Conservation (phyloP, 768 basidiomycete species). For the Mycena latifolia region DNA sequence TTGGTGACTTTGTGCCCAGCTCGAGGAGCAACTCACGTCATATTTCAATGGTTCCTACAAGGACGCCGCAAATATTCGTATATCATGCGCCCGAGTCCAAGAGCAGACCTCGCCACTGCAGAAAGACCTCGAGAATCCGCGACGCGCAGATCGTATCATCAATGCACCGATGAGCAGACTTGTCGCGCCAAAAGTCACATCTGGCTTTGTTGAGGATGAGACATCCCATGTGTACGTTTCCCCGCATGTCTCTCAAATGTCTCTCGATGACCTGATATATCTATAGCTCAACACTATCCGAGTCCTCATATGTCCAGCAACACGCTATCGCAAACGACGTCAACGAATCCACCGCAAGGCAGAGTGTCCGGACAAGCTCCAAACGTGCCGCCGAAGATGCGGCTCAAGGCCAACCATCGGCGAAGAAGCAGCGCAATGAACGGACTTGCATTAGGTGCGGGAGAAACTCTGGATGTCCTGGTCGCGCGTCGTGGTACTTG, state of each 20-base stretch:
- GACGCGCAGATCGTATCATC: no score
- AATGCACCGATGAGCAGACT: not conserved
- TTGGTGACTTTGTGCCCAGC: not conserved
- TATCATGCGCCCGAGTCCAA: not conserved
- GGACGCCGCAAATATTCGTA: slow-evolving; percentile 2
- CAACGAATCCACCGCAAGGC: not conserved
- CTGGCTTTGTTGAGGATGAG: not conserved
- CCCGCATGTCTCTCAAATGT: no score
- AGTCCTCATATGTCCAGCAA: not conserved
- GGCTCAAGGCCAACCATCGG: no score
- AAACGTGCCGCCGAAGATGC: no score
- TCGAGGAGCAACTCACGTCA: not conserved
- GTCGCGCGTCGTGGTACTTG: no score
- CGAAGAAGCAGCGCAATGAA: no score
- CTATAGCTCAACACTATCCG: not conserved
- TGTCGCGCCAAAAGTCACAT: no score
- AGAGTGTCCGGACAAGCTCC: no score
- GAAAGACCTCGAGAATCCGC: no score
- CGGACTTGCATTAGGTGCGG: no score
- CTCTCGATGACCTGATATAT: not conserved
- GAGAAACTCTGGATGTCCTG: no score
- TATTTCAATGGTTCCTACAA: slow-evolving; percentile 8
- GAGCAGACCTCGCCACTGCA: no score
- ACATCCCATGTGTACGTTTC: not conserved
- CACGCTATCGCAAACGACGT: not conserved